These are phyloP conservation scores for Citrus glauca DNA, from an alignment of 345 rosid genomes.

Conservation along the genomic window DNA sequence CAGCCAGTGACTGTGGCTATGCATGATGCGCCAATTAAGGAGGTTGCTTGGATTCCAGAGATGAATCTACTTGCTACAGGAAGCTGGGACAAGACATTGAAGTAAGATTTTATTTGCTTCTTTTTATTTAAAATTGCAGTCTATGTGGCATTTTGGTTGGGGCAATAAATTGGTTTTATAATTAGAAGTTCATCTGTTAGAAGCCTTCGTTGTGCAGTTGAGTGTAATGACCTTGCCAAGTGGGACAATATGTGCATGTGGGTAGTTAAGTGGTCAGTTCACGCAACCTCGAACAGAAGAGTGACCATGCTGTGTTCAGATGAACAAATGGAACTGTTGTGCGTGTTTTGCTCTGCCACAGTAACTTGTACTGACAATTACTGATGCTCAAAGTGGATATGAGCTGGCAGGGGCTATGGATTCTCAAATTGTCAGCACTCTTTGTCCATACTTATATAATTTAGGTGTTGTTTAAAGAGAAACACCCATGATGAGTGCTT, in stretches of 20 bases:
- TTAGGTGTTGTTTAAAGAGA: neutral
- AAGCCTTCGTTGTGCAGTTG: neutral
- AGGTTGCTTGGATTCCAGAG: constrained; percentile 90
- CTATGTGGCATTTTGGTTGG: neutral
- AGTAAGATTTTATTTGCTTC: constrained; percentile 31
- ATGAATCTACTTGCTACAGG: constrained; percentile 83
- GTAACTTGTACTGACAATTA: neutral
- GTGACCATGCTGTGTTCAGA: neutral
- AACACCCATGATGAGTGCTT: neutral
- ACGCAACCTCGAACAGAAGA: neutral
- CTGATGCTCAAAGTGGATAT: neutral
- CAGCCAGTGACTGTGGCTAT: constrained; percentile 86
- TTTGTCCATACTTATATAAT: neutral
- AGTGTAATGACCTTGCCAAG: neutral
- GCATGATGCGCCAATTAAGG: constrained; percentile 87
- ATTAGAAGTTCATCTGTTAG: neutral
- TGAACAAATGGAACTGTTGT: neutral
- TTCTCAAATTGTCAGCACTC: neutral
- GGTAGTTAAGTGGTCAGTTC: neutral
- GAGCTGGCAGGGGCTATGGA: neutral
- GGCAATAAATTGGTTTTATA: neutral
- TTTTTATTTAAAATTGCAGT: neutral
- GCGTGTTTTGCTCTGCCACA: neutral
- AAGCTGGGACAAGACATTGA: constrained; percentile 95
- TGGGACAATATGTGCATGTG: neutral